Evolutionary conservation across 345 rosid species (phyloP).

Genomic region (Aegle marmelos): DNA sequence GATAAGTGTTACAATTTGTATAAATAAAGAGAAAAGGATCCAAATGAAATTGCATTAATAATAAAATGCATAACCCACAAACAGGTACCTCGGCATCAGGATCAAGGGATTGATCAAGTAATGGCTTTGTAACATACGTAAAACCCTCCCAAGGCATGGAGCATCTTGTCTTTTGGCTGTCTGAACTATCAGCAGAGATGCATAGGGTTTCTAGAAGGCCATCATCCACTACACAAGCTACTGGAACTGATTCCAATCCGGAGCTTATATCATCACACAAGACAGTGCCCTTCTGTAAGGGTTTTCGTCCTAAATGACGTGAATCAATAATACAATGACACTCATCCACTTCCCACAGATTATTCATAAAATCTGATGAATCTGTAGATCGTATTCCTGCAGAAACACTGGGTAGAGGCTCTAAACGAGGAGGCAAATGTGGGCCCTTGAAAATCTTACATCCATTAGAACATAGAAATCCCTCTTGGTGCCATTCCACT

Average conservation of each 20-base stretch:
- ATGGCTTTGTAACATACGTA: conserved; percentile 58
- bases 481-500: conserved; percentile 85
- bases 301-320: conserved; percentile 48
- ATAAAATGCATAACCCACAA: conserved; percentile 11
- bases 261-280: conserved; percentile 83
- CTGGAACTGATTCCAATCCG: conserved; percentile 73
- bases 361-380: conserved; percentile 23
- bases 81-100: conserved; percentile 59
- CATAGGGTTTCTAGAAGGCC: conserved; percentile 37
- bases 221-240: conserved; percentile 74
- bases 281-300: conserved; percentile 40
- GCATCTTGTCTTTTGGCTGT: conserved; percentile 27
- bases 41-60: background rate
- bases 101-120: conserved; percentile 48
- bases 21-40: background rate
- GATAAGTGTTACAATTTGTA: background rate
- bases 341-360: conserved; percentile 75
- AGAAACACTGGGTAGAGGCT: conserved; percentile 39
- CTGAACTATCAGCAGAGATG: conserved; percentile 20
- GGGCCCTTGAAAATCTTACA: conserved; percentile 59
- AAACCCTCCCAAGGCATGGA: conserved; percentile 80
- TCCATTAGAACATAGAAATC: conserved; percentile 73
- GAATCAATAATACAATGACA: conserved; percentile 72
- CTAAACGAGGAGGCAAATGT: conserved; percentile 31
- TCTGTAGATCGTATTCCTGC: conserved; percentile 20